phyloP scores from a whole-genome alignment of 2,329 filamentous ascomycete species.

The Fusarium denticulatum region DNA sequence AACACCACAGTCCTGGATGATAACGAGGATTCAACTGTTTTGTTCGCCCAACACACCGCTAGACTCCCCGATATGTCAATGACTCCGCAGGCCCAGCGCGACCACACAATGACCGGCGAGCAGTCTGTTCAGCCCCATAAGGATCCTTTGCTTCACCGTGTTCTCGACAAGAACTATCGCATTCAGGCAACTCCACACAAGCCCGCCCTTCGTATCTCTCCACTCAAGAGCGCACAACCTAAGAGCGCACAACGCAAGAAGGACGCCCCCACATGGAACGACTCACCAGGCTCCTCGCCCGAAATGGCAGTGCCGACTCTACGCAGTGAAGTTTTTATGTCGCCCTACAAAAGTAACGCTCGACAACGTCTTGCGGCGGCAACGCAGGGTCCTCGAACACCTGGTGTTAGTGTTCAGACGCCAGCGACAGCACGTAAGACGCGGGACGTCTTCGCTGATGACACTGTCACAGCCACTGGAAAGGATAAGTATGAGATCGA shows the following conservation, averaged over 20 bases:
- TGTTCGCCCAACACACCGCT: constrained; percentile 63
- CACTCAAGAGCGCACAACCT: constrained; percentile 53
- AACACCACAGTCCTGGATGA: constrained; percentile 49
- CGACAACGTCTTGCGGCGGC: constrained; percentile 55
- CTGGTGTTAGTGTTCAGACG: constrained; percentile 87
- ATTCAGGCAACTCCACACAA: constrained; percentile 90
- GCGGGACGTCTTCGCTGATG: constrained; percentile 58
- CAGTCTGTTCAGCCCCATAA: constrained; percentile 55
- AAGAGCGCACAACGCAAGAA: constrained; percentile 50
- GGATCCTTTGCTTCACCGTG: constrained; percentile 86
- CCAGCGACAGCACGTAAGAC: constrained; percentile 64
- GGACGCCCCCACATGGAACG: constrained; percentile 57
- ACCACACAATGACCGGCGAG: constrained; percentile 45
- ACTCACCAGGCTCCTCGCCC: constrained; percentile 76
- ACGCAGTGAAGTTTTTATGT: constrained; percentile 86
- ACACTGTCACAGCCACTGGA: constrained; percentile 36
- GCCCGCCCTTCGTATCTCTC: constrained; percentile 55
- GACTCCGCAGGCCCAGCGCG: constrained; percentile 65
- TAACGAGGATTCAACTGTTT: constrained; percentile 58
- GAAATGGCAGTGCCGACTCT: constrained; percentile 84
- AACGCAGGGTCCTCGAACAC: constrained; percentile 69
- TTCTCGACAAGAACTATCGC: constrained; percentile 96
- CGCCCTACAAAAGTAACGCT: constrained; percentile 66
- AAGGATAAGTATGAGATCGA: constrained; percentile 65
- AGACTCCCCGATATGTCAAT: constrained; percentile 70